Evolutionary conservation across 306 rosid genomes (phyloP), one percentile per base, ranked within the genome.

Genomic region (Rubus idaeus): DNA sequence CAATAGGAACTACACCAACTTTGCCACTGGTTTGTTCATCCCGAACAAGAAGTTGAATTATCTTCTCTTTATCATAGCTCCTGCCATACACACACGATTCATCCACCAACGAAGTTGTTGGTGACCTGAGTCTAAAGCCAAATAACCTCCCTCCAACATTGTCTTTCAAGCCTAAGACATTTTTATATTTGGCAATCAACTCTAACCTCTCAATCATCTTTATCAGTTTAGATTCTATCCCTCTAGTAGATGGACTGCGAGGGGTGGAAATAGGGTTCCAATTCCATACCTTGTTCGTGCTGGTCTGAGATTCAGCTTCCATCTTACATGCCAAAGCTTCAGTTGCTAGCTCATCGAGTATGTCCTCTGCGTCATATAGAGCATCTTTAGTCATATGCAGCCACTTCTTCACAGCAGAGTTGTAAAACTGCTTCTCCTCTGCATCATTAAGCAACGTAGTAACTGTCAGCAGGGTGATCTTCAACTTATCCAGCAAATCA

Each of bases 21-120:
- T 53, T 71, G 50, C 62, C 4, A 10, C 42, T 66, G 10, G 63
- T 47, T 26, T 63, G 40, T 10, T 73, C 70, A 20, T 66, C 84
- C 8, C 73, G 60, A 17, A 86, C 17, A 50, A 79, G 52, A 47
- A 70, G 46, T 30, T 69, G 75, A 14, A 82, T 53, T 10, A 88
- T 75, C 65, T 30, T 62, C 53, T 84, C 84, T 69, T 18, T 86
- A 53, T 88, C 90, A 67, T 3, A 75, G 39, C 58, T 13, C 67
- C 85, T 82, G 16, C 90, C 89, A 75, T 61, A 86, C 37, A 84
- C 81, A 61, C 46, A 37, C 45, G 64, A 45, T 78, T 88, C 89
- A 21, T 86, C 87, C 23, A 88, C 82, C 85, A 88, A 78, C 30
- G 87, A 88, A 57, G 89, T 84, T 58, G 92, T 81, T 37, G 78